phyloP scores from a whole-genome alignment of 495 filamentous ascomycete genomes.

The Trichoderma asperelloides region DNA sequence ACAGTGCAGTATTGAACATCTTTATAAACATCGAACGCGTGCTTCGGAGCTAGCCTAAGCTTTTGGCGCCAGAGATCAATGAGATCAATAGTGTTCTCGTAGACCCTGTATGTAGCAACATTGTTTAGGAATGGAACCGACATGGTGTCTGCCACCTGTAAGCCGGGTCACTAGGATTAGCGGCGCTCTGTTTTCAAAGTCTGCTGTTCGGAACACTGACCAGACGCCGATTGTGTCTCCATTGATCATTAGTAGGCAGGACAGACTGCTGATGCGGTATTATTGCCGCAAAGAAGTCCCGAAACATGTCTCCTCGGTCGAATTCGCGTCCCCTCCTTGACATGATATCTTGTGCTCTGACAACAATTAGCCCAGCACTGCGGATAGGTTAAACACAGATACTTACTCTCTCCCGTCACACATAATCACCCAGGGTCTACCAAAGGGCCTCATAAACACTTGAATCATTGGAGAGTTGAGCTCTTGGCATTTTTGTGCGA shows the following conservation, averaged over 20 bases:
- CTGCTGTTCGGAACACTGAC: no score
- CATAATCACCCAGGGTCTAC: slow-evolving; percentile 24
- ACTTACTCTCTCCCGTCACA: slow-evolving; percentile 28
- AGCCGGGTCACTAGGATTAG: no score
- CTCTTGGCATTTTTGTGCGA: no score
- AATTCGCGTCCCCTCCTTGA: slow-evolving; percentile 26
- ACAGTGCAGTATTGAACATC: slow-evolving; percentile 23
- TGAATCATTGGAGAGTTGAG: slow-evolving; percentile 30
- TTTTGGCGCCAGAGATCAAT: slow-evolving; percentile 23
- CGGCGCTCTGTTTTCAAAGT: no score
- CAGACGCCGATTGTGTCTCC: no score
- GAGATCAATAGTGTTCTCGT: slow-evolving; percentile 15
- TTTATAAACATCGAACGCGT: slow-evolving; percentile 18
- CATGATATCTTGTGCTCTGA: slow-evolving; percentile 26
- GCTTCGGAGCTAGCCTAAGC: slow-evolving; percentile 14
- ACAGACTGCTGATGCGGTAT: slow-evolving; percentile 10
- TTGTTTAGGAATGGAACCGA: slow-evolving; percentile 16
- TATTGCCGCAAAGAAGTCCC: slow-evolving; percentile 9
- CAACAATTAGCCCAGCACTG: no score
- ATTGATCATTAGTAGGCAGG: slow-evolving; percentile 10
- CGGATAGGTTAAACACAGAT: no score
- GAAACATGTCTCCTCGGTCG: slow-evolving; percentile 11
- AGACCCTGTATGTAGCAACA: slow-evolving; percentile 15
- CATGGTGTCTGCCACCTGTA: no score
- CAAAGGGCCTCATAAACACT: slow-evolving; percentile 25